Evolutionary conservation across 2,329 filamentous ascomycete species (phyloP).

Genomic region (Camillea tinctor): DNA sequence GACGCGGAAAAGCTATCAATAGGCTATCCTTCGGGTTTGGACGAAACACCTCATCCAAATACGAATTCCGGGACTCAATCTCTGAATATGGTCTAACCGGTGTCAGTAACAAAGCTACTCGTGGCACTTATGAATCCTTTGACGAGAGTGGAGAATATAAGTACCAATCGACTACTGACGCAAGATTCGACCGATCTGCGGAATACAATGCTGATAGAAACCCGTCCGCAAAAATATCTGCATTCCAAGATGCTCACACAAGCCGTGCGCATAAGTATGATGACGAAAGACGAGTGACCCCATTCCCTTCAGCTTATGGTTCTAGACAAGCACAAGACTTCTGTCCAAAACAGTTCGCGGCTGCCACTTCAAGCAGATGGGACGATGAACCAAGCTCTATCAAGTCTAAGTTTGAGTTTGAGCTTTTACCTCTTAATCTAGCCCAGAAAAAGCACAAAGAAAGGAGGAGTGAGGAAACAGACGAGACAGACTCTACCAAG

Average conservation of each 20-base stretch:
- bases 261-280: neutral
- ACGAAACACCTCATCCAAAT: slow-evolving; percentile 21
- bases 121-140: slow-evolving; percentile 8
- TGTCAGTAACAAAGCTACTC: slow-evolving; percentile 14
- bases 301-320: slow-evolving; percentile 4
- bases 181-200: slow-evolving; percentile 1
- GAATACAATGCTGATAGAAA: slow-evolving; percentile 2
- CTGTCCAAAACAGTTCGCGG: slow-evolving; percentile 8
- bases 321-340: slow-evolving; percentile 1
- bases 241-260: neutral
- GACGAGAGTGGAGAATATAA: neutral
- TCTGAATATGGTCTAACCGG: slow-evolving; percentile 22
- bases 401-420: slow-evolving; percentile 27
- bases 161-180: neutral
- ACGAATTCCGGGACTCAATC: slow-evolving; percentile 31
- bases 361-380: slow-evolving; percentile 3
- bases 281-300: neutral
- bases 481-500: slow-evolving; percentile 22
- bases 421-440: slow-evolving; percentile 26
- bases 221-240: neutral
- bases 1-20: slow-evolving; percentile 5
- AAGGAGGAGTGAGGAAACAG: slow-evolving; percentile 24
- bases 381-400: slow-evolving; percentile 13
- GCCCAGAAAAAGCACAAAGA: slow-evolving; percentile 26
- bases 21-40: slow-evolving; percentile 19